A percentile compares a stretch with the other conserved stretches of the same genome.
Evolutionary conservation across 148 eudicot species (phyloP).

Genomic region (Heliosperma pusillum): DNA sequence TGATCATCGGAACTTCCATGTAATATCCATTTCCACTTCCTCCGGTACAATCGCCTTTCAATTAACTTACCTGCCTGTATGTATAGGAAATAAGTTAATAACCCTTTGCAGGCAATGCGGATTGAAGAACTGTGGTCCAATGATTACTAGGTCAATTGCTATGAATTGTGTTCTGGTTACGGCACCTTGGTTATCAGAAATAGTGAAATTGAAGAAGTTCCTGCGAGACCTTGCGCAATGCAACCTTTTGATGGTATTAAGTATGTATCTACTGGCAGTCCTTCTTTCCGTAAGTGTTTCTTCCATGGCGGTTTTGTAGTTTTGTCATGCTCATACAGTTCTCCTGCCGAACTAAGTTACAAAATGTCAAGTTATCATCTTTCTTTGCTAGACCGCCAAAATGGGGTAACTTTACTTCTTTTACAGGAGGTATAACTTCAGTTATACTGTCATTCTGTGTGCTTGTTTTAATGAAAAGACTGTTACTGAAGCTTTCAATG

Average conservation of each 20-base stretch:
- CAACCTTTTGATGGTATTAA: constrained; percentile 52
- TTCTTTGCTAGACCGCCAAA: neutral
- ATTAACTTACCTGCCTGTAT: constrained; percentile 62
- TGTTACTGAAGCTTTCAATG: neutral
- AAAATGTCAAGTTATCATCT: constrained; percentile 12
- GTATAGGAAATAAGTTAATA: neutral
- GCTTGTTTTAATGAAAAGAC: neutral
- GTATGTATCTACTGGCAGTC: constrained; percentile 33
- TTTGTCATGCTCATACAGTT: constrained; percentile 65
- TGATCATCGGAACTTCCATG: constrained; percentile 54
- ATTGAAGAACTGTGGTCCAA: neutral
- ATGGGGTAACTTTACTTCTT: neutral
- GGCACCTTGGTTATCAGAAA: constrained; percentile 74
- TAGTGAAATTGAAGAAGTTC: constrained; percentile 56
- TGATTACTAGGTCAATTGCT: neutral
- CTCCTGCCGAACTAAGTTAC: constrained; percentile 62
- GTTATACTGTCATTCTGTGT: neutral
- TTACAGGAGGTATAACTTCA: neutral
- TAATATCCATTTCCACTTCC: constrained; percentile 83
- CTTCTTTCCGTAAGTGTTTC: constrained; percentile 65
- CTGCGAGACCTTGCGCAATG: constrained; percentile 43
- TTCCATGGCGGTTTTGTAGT: constrained; percentile 78
- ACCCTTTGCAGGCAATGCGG: neutral
- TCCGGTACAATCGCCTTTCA: constrained; percentile 63
- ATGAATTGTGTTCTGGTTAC: neutral